A percentile compares a stretch with the other conserved stretches of the same genome.
Evolutionary conservation across 2,329 filamentous ascomycete species (phyloP).

Genomic region (Blastomyces silverae): DNA sequence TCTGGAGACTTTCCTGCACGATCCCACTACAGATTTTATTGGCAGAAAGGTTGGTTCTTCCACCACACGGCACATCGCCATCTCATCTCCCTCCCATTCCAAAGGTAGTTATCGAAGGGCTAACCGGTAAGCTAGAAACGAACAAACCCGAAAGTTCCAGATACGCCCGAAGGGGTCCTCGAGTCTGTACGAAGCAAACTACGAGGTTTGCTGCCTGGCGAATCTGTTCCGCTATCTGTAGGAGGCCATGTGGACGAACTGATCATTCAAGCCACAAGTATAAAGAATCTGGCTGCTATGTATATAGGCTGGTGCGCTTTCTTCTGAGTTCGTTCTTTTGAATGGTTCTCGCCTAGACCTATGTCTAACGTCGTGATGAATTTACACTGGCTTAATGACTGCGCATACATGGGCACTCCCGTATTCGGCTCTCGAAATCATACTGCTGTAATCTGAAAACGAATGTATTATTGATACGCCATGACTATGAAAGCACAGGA

Average conservation of each 20-base stretch:
- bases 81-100: not conserved
- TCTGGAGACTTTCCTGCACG: conserved; percentile 92
- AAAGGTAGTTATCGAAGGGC: conserved; percentile 4
- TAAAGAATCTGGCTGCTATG: conserved; percentile 77
- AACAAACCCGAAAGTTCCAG: conserved; percentile 49
- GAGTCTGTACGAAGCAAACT: conserved; percentile 86
- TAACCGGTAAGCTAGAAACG: conserved; percentile 40
- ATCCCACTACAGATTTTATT: conserved; percentile 90
- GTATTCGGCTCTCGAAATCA: not conserved
- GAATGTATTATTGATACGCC: conserved; percentile 4
- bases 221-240: conserved; percentile 87
- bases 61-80: not conserved
- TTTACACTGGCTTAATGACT: not conserved
- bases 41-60: conserved; percentile 53
- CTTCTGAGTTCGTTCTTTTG: conserved; percentile 15
- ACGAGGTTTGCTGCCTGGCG: conserved; percentile 70
- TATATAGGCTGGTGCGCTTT: conserved; percentile 76
- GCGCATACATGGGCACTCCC: not conserved
- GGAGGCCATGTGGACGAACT: conserved; percentile 97
- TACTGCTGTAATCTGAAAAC: not conserved
- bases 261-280: conserved; percentile 77
- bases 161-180: conserved; percentile 71
- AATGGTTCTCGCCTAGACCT: not conserved
- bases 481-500: not conserved
- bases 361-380: not conserved